Evolutionary conservation across 441 rosid species (phyloP), one percentile per base, ranked within the genome.

Genomic region (Pelargonium cotyledonis): DNA sequence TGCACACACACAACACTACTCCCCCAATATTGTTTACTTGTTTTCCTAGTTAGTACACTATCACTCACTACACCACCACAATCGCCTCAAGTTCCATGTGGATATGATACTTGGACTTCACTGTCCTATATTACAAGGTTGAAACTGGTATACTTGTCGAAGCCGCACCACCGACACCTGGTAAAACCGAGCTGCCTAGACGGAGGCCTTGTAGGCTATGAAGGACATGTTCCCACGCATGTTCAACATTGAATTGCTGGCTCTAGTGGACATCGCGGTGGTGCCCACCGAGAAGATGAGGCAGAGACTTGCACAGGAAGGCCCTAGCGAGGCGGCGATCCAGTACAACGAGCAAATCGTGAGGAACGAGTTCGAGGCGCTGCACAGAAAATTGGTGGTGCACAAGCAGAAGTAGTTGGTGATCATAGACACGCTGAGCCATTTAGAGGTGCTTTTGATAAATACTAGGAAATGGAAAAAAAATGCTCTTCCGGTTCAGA

Each of bases 391-490:
- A 78, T 77, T 88, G 69, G 70, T 83, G 69, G 76, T 85, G 61
- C 85, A 86, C 43, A 85, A 84, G 81, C 96, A 90, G 84, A 90
- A 90, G 79, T 92, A 90, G 64, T 80, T 81, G 81, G 80, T 80
- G 63, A 88, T 90, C 68, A 80, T 77, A 2, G 96, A 90, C 74
- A 79, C 89, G 3, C 78, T 90, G 73, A 81, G 94, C 69, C 90
- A 85, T 70, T 79, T 90, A 80, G 96, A 90, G 96, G 96, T 90
- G n/a, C n/a, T n/a, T n/a, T n/a, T n/a, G n/a, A n/a, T n/a, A 86
- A n/a, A n/a, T n/a, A n/a, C n/a, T n/a, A n/a, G n/a, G n/a, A n/a
- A n/a, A n/a, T n/a, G n/a, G n/a, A n/a, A n/a, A n/a, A n/a, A n/a
- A n/a, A n/a, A n/a, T n/a, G n/a, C n/a, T n/a, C n/a, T n/a, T n/a